Evolutionary conservation across 1,284 basidiomycete genomes (phyloP), one percentile per base, ranked within the genome.

Genomic region (Ganoderma lingzhi): DNA sequence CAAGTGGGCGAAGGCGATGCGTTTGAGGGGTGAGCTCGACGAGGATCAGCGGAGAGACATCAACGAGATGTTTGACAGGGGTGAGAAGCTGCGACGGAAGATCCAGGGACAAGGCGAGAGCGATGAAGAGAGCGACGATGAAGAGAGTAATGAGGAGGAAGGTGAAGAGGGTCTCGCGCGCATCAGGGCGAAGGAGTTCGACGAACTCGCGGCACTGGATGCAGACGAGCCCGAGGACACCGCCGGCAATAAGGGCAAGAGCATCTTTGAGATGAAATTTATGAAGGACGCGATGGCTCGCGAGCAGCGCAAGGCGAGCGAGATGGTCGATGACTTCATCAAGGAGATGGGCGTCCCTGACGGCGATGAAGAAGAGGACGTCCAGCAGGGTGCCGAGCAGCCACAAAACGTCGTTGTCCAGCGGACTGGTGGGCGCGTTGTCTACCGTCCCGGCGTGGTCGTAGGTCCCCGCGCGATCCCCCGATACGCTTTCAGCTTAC

Each of bases 241-340:
- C 19, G 75, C 64, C 15, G 77, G 75, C 14, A 78, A 78, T 71
- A 86, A 87, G 76, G 83, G 84, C 68, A 90, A 90, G 78, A 89
- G 90, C 76, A 86, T 97, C 14, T 93, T 96, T 80, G 86, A 89
- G 74, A 97, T 98, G 96, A 96, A 96, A 82, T 98, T 98, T 81
- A 98, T 98, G 96, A 91, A 93, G 79, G 93, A 96, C 70, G 96
- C 94, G 0, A 90, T 92, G 82, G 88, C 88, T 15, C 85, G 94
- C 73, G 87, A 90, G 68, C 84, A 89, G 75, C 84, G 80, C 17
- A 85, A 84, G 64, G 88, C 88, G 0, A 84, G 90, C 68, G 85
- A 85, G 67, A 86, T 88, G 72, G 89, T 87, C 14, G 92, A 93
- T 67, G 92, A 94, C 73, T 89, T 96, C 69, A 82, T 90, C 67